Percentiles rank a stretch among this genome's conserved stretches.
phyloP scores from a whole-genome alignment of 352 stramenopile species.

The Phytophthora idaei region DNA sequence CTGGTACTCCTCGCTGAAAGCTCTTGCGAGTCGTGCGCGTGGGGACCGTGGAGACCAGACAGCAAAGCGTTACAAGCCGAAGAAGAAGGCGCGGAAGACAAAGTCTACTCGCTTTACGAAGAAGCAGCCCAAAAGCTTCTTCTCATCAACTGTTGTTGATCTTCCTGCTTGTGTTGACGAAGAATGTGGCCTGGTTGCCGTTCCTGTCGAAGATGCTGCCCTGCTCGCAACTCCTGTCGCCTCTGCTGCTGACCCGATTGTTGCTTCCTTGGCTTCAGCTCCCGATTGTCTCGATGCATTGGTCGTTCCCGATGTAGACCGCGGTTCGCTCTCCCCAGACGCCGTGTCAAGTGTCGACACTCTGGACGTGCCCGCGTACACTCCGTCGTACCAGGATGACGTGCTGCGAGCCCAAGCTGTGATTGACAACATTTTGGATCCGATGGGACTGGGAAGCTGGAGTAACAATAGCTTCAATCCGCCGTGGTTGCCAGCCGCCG shows the following conservation, averaged over 20 bases:
- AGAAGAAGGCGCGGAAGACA: slow-evolving; percentile 23
- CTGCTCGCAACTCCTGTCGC: background rate
- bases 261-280: background rate
- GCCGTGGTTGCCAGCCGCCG: background rate
- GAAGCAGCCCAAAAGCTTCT: background rate
- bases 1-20: slow-evolving; percentile 91
- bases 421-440: slow-evolving; percentile 38
- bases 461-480: background rate
- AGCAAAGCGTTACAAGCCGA: slow-evolving; percentile 18
- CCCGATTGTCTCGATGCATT: background rate
- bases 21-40: slow-evolving; percentile 41
- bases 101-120: slow-evolving; percentile 10
- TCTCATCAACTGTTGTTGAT: background rate
- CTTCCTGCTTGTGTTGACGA: slow-evolving; percentile 1
- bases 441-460: slow-evolving; percentile 32
- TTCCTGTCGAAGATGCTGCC: background rate
- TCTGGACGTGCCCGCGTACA: slow-evolving; percentile 17
- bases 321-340: slow-evolving; percentile 39
- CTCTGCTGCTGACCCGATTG: background rate
- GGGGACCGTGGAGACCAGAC: background rate
- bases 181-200: background rate
- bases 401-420: slow-evolving; percentile 28
- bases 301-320: slow-evolving; percentile 4
- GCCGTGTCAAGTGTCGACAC: slow-evolving; percentile 35
- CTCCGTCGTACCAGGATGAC: slow-evolving; percentile 15